Evolutionary conservation across 768 basidiomycete genomes (phyloP), one percentile per base, ranked within the genome.

Genomic region (Crucibulum laeve): DNA sequence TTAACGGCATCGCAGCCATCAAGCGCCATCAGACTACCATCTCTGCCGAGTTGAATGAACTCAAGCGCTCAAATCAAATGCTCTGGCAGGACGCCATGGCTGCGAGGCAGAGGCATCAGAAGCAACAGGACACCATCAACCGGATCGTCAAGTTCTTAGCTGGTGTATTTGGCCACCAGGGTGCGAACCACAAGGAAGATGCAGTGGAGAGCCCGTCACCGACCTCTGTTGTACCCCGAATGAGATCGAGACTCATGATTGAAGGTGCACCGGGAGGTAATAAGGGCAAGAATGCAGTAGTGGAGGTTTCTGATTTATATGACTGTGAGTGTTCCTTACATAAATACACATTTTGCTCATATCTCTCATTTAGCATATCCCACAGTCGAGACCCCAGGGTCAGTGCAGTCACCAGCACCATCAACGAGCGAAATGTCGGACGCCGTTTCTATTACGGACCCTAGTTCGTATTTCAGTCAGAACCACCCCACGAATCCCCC

Each of bases 81-180:
- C 64, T 98, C n/a, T 99, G 95, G 95, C 82, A 91, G 58, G 93
- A 98, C 57, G 84, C 91, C 1, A 63, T 91, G 51, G 68, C 78
- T 24, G 79, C 90, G 1, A 72, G 92, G 13, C 80, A 84, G 51
- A 77, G 82, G 44, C 84, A 95, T 56, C 84, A 91, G 59, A 93
- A 90, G 57, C 93, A 97, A 19, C 87, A 96, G 57, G 93, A 98
- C 60, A 96, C 92, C 17, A 92, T 98, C 59, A 92, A 96, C 56
- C 72, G 90, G 43, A 98, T 99, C 48, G 77, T 99, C 50, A 87
- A 91, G 47, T 98, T 99, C 64, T 67, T 99, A 43, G 94, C 94
- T 7, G 84, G 91, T 10, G 86, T 97, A 2, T 98, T 98, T 65
- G 86, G 87, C 10, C 62, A 60, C 35, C 76, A 73, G 42, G 68